Percentiles rank a stretch among this genome's conserved stretches.
These are phyloP conservation scores for Talaromyces thailandensis DNA, from an alignment of 495 filamentous ascomycete genomes.

Conservation along the genomic window DNA sequence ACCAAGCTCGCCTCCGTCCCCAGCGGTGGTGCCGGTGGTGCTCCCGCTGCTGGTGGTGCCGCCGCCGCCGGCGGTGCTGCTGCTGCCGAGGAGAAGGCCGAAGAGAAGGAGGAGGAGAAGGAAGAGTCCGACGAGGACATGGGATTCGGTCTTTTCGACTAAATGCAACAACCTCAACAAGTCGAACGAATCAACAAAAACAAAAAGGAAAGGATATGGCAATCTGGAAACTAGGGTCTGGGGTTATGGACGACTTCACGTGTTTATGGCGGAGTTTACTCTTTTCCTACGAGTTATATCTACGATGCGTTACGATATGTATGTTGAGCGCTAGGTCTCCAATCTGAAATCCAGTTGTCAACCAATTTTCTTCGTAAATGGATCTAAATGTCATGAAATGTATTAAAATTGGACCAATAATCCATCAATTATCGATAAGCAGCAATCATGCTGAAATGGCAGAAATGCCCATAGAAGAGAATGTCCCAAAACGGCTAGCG, in stretches of 20 bases:
- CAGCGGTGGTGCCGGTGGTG: constrained; percentile 73
- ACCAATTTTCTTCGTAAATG: neutral
- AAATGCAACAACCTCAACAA: constrained; percentile 19
- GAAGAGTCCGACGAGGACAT: constrained; percentile 99
- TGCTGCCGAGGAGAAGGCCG: constrained; percentile 61
- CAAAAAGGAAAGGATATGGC: constrained; percentile 76
- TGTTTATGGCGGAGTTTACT: neutral
- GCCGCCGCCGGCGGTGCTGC: constrained; percentile 60
- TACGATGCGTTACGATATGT: constrained; percentile 32
- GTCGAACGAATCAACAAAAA: constrained; percentile 46
- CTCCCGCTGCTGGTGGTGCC: constrained; percentile 53
- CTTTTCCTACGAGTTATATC: neutral
- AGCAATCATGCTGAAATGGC: neutral
- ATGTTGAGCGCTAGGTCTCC: constrained; percentile 15
- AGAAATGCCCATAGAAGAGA: neutral
- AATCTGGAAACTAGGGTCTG: constrained; percentile 99
- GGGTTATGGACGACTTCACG: constrained; percentile 81
- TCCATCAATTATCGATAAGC: neutral
- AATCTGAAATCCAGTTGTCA: neutral
- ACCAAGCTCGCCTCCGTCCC: constrained; percentile 96
- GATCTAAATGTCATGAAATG: neutral
- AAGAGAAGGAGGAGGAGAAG: constrained; percentile 65
- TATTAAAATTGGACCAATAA: neutral
- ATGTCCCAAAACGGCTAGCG: constrained; percentile 22
- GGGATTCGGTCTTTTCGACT: constrained; percentile 99